These are phyloP conservation scores for Anthostomella pinea DNA, from an alignment of 2,329 filamentous ascomycete genomes.

Conservation along the genomic window DNA sequence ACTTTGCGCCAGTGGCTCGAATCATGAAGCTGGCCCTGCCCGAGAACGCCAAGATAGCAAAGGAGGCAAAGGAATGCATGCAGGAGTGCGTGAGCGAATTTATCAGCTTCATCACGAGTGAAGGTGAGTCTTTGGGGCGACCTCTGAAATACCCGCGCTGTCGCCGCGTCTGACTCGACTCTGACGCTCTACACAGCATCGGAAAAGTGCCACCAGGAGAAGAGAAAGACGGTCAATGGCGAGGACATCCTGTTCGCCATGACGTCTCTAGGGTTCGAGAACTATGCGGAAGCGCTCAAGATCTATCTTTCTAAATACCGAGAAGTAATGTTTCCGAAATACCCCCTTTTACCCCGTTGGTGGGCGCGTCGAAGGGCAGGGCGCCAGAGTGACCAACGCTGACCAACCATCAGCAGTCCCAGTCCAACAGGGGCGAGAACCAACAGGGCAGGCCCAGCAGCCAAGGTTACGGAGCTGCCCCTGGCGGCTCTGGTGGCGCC, in stretches of 20 bases:
- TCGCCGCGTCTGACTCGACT: slow-evolving; percentile 14
- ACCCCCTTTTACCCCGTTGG: slow-evolving; percentile 4
- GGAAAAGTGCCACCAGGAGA: slow-evolving; percentile 99
- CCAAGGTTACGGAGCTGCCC: slow-evolving; percentile 48
- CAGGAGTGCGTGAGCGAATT: slow-evolving; percentile 99
- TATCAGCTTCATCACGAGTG: slow-evolving; percentile 98
- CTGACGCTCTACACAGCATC: slow-evolving; percentile 63
- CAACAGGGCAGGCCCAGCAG: slow-evolving; percentile 49
- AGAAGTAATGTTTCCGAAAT: slow-evolving; percentile 73
- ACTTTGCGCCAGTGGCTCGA: slow-evolving; percentile 92
- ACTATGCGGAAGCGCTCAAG: slow-evolving; percentile 96
- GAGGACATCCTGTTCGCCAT: slow-evolving; percentile 99
- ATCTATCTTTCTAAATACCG: slow-evolving; percentile 97
- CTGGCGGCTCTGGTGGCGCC: slow-evolving; percentile 38
- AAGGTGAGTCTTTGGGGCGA: slow-evolving; percentile 79
- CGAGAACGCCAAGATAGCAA: slow-evolving; percentile 98
- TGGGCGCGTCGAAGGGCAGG: slow-evolving; percentile 7
- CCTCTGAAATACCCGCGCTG: no score
- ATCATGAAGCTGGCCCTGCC: slow-evolving; percentile 99
- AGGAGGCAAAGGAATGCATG: slow-evolving; percentile 99
- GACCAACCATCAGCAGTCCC: slow-evolving; percentile 61
- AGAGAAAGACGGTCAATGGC: slow-evolving; percentile 97
- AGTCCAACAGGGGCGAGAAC: slow-evolving; percentile 68
- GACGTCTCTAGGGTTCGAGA: slow-evolving; percentile 98
- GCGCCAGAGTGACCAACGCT: slow-evolving; percentile 12